Evolutionary conservation across 352 stramenopile genomes (phyloP), one percentile per base, ranked within the genome.

Genomic region (Phytophthora citricola): DNA sequence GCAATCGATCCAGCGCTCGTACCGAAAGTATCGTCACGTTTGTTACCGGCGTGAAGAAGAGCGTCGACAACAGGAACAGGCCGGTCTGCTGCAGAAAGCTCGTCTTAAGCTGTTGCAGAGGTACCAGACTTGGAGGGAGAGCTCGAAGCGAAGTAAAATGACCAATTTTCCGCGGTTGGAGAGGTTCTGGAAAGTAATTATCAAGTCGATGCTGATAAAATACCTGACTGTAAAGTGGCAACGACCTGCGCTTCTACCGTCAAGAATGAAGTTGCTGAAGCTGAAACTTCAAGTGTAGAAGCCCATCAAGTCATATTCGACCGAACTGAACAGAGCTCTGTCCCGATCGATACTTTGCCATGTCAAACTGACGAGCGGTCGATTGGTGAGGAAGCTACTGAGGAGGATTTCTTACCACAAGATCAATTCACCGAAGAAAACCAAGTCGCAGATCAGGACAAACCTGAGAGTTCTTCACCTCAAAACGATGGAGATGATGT

Each of bases 101-200:
- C 49, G 60, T 34, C 34, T 58, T 5, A 70, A 74, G 29, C 54
- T 74, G 11, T 27, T 71, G 38, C 48, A 36, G 27, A 66, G 51
- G 24, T 74, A 74, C 43, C 66, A 74, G 34, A 46, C 38, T 1
- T 71, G 61, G 66, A 44, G 61, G 40, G 15, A 58, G 32, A 47
- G 17, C 20, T 29, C 41, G 3, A 62, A 50, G 11, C 24, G 24
- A 34, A n/a, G 12, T 17, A n/a, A 9, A 58, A 43, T 7, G 26
- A 24, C 4, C 9, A 50, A 9, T 38, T 40, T 6, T 31, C 27
- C 26, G 4, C 15, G 9, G 15, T 48, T 40, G 39, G 15, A 39
- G 50, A 49, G 31, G 3, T 36, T 36, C 10, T 36, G 31, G 9
- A 36, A 36, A 36, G 10, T 36, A 36, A 36, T 36, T 36, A 14